Evolutionary conservation across 768 basidiomycete species (phyloP), one percentile per base, ranked within the genome.

Genomic region (Collybiopsis confluens): DNA sequence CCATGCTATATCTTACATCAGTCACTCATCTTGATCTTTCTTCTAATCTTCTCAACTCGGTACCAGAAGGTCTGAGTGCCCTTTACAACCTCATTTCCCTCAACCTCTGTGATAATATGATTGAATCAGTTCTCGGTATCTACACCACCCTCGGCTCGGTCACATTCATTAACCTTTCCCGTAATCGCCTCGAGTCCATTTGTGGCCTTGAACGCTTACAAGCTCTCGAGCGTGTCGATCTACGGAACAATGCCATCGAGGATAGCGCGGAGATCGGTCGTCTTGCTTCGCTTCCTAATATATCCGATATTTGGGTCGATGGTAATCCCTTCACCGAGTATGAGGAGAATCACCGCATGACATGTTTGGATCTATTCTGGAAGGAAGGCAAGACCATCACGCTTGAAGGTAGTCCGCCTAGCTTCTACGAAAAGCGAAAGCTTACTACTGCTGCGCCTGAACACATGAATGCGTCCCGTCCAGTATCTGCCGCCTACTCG

Each of bases 51-150:
- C 81, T 98, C 43, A 84, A 94, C 38, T 88, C 91, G 27, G 79
- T 95, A n/a, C 93, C 93, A 1, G 67, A 86, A 1, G 88, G 86
- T 20, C 78, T 96, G 28, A 79, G 83, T 15, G 64, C 74, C 4
- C 80, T 99, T 21, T 82, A 85, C 62, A 88, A 86, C 58, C 88
- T 99, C 49, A 69, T 83, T 51, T 90, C 89, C n/a, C 85, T 99
- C 61, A 95, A 97, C 69, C 81, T 99, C n/a, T 79, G 90, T 15
- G 89, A 95, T 68, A 99, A 99, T 72, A 92, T 99, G 83, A 93
- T 99, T 60, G 93, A 96, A 66, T 94, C 95, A 16, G 87, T 98
- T 16, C 80, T 94, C 3, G 89, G 90, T 26, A 90, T 97, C 54
- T 90, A 93, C 63, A 80, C 80, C 35, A 81, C 84, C 49, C 78